Conservation (phyloP, 345 rosid genomes). For the Raphanus raphanistrum region DNA sequence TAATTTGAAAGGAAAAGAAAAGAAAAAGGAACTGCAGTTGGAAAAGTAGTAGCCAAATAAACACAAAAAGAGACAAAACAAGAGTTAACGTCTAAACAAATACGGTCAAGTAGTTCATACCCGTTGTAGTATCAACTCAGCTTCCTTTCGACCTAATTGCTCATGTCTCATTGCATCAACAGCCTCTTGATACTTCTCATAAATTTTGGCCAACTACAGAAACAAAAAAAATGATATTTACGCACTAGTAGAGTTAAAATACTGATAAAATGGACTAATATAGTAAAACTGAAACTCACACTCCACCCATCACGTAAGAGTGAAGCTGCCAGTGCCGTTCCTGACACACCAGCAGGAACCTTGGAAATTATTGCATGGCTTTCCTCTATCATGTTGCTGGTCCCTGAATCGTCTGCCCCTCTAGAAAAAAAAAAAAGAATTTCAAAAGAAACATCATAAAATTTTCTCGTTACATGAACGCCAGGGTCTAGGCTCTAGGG, state of each 20-base stretch:
- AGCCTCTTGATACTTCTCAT: slow-evolving; percentile 95
- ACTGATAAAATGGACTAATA: slow-evolving; percentile 13
- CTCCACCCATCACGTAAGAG: slow-evolving; percentile 99
- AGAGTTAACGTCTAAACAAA: slow-evolving; percentile 2
- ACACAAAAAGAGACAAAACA: slow-evolving; percentile 4
- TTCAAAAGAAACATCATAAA: slow-evolving; percentile 19
- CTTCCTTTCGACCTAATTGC: slow-evolving; percentile 91
- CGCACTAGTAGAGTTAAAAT: slow-evolving; percentile 20
- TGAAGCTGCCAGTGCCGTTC: slow-evolving; percentile 93
- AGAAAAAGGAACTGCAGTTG: not conserved
- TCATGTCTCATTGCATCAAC: slow-evolving; percentile 95
- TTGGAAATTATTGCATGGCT: slow-evolving; percentile 53
- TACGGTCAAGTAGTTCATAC: slow-evolving; percentile 43
- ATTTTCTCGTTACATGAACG: not conserved
- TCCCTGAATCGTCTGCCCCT: slow-evolving; percentile 41
- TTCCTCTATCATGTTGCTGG: slow-evolving; percentile 50
- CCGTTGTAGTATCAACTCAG: slow-evolving; percentile 85
- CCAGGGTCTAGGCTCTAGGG: not conserved
- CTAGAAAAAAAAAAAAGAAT: slow-evolving; percentile 37
- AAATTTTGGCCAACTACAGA: slow-evolving; percentile 81
- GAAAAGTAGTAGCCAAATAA: slow-evolving; percentile 6
- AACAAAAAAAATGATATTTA: not conserved
- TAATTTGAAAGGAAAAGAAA: slow-evolving; percentile 6
- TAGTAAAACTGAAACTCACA: slow-evolving; percentile 51
- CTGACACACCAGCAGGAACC: slow-evolving; percentile 88